A percentile compares a stretch with the other conserved stretches of the same genome.
Evolutionary conservation across 2,329 filamentous ascomycete genomes (phyloP).

Genomic region (Canariomyces notabilis): DNA sequence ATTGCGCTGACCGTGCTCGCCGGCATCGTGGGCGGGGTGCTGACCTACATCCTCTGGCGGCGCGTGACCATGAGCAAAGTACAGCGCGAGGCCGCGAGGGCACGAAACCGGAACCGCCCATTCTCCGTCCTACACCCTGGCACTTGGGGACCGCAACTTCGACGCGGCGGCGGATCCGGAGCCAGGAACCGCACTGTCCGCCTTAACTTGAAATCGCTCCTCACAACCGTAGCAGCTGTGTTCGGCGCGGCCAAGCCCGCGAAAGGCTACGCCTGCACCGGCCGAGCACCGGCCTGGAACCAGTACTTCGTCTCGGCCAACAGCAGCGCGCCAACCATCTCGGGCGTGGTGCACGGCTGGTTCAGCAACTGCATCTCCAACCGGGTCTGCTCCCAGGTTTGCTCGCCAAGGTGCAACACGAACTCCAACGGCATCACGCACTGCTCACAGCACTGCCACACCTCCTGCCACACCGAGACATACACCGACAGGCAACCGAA

Average conservation of each 20-base stretch:
- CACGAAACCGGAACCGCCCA: neutral
- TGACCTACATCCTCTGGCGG: slow-evolving; percentile 14
- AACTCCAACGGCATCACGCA: neutral
- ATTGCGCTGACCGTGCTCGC: slow-evolving; percentile 16
- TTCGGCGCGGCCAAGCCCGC: neutral
- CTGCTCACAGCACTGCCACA: slow-evolving; percentile 11
- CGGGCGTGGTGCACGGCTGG: slow-evolving; percentile 20
- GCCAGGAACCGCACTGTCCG: neutral
- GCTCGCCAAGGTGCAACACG: slow-evolving; percentile 7
- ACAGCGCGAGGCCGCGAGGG: neutral
- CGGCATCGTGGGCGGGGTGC: slow-evolving; percentile 8
- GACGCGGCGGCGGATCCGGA: neutral
- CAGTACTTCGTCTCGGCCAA: slow-evolving; percentile 17
- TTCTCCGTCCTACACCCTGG: neutral
- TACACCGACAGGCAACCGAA: slow-evolving; percentile 1
- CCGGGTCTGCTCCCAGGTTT: slow-evolving; percentile 6
- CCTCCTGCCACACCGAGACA: slow-evolving; percentile 7
- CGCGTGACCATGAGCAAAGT: slow-evolving; percentile 5
- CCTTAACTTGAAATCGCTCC: too few relatives aligned
- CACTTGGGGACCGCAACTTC: neutral
- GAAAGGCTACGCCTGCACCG: slow-evolving; percentile 15
- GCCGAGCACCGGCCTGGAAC: slow-evolving; percentile 3
- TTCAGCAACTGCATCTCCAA: slow-evolving; percentile 17
- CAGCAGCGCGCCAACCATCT: slow-evolving; percentile 1
- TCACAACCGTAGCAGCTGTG: neutral